These are phyloP conservation scores for Aspergillus floridensis DNA, from an alignment of 2,329 filamentous ascomycete species.

Conservation along the genomic window DNA sequence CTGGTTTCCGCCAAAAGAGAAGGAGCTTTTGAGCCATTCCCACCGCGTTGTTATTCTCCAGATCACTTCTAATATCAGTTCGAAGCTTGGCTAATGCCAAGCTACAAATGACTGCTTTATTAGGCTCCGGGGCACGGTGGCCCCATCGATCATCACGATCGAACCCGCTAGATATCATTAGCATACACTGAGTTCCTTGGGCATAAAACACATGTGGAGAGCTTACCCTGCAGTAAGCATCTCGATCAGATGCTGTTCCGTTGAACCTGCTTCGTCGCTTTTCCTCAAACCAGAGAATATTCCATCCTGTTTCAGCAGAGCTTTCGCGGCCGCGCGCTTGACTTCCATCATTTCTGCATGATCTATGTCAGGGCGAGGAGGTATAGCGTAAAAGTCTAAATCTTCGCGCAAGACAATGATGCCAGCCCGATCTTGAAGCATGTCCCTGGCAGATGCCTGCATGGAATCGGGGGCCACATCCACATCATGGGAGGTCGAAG, in stretches of 20 bases:
- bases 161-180: slow-evolving; percentile 67
- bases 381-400: slow-evolving; percentile 95
- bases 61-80: slow-evolving; percentile 79
- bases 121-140: slow-evolving; percentile 93
- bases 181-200: neutral
- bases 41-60: slow-evolving; percentile 72
- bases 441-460: slow-evolving; percentile 67
- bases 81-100: slow-evolving; percentile 88
- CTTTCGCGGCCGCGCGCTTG: slow-evolving; percentile 84
- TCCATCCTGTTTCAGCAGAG: slow-evolving; percentile 83
- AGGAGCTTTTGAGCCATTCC: slow-evolving; percentile 98
- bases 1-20: slow-evolving; percentile 97
- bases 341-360: slow-evolving; percentile 92
- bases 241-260: slow-evolving; percentile 96
- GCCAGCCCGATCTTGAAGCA: slow-evolving; percentile 82
- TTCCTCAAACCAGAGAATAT: slow-evolving; percentile 95
- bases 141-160: slow-evolving; percentile 95
- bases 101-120: slow-evolving; percentile 97
- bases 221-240: slow-evolving; percentile 96
- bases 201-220: neutral
- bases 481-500: slow-evolving; percentile 58
- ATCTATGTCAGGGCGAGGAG: slow-evolving; percentile 77
- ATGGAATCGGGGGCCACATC: slow-evolving; percentile 71
- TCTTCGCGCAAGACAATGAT: slow-evolving; percentile 97
- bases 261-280: slow-evolving; percentile 93